Conservation (phyloP, 352 stramenopile genomes). For the Globisporangium ultimum region DNA sequence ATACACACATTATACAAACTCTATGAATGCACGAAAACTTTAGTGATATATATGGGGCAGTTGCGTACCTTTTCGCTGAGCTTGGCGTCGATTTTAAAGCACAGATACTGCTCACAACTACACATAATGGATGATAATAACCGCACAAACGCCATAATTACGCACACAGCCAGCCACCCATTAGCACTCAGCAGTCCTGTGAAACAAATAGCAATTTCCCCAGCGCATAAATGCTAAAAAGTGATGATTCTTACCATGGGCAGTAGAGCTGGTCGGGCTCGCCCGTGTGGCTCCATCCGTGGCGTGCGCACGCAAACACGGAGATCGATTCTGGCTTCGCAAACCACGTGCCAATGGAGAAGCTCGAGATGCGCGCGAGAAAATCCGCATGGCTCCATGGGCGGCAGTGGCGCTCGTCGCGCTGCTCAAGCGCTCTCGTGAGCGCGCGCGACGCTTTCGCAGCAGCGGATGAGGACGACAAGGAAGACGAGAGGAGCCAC, state of each 20-base stretch:
- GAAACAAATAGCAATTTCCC: background rate
- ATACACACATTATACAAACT: background rate
- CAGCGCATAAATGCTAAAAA: background rate
- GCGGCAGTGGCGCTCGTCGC: conserved; percentile 6
- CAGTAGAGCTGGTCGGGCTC: conserved; percentile 44
- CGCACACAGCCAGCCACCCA: too few species aligned
- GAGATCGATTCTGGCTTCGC: conserved; percentile 50
- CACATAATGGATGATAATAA: conserved; percentile 12
- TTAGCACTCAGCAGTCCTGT: background rate
- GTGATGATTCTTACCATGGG: conserved; percentile 19
- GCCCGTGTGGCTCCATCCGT: conserved; percentile 47
- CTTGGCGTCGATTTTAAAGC: conserved; percentile 46
- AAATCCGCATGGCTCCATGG: conserved; percentile 54
- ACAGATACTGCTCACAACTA: conserved; percentile 45
- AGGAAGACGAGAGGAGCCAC: too few species aligned
- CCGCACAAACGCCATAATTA: conserved; percentile 5
- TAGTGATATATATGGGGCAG: background rate
- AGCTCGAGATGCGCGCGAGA: conserved; percentile 44
- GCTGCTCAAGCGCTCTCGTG: background rate
- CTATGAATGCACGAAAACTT: too few species aligned
- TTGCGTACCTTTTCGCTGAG: conserved; percentile 29
- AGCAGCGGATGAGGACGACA: background rate
- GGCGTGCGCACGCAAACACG: conserved; percentile 41
- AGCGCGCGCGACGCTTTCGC: background rate
- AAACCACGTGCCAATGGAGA: conserved; percentile 57